These are phyloP conservation scores for Mortierella antarctica DNA, from an alignment of 192 early-diverging fungal species.

Conservation along the genomic window DNA sequence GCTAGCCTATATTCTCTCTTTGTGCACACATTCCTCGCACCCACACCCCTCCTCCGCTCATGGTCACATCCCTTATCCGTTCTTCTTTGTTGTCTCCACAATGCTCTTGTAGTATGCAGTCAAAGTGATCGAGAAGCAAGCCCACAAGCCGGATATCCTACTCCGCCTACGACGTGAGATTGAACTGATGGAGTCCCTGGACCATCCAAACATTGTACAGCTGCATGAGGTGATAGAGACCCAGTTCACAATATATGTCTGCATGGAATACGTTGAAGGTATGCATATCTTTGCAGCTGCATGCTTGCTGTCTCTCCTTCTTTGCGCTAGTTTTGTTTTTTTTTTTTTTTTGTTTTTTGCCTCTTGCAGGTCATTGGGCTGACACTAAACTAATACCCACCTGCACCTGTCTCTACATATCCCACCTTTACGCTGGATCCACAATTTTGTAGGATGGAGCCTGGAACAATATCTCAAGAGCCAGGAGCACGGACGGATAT, in stretches of 20 bases:
- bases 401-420: background rate
- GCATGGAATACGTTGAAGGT: constrained; percentile 87
- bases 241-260: constrained; percentile 80
- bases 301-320: background rate
- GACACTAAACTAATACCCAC: background rate
- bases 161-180: constrained; percentile 84
- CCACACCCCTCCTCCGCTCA: background rate
- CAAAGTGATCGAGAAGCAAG: constrained; percentile 65
- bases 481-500: constrained; percentile 73
- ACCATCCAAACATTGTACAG: constrained; percentile 92
- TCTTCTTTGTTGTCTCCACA: background rate
- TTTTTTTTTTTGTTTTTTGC: background rate
- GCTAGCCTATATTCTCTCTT: background rate
- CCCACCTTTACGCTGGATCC: background rate
- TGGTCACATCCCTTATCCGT: background rate
- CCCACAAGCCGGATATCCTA: constrained; percentile 63
- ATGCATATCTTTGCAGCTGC: background rate
- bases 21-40: background rate
- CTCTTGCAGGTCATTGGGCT: background rate
- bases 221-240: constrained; percentile 87
- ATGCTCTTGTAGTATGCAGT: constrained; percentile 37
- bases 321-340: constrained; percentile 6
- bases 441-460: constrained; percentile 71
- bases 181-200: constrained; percentile 82
- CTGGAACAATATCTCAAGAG: constrained; percentile 88